Conservation (phyloP, 352 stramenopile species). For the Poterioochromonas sp. region DNA sequence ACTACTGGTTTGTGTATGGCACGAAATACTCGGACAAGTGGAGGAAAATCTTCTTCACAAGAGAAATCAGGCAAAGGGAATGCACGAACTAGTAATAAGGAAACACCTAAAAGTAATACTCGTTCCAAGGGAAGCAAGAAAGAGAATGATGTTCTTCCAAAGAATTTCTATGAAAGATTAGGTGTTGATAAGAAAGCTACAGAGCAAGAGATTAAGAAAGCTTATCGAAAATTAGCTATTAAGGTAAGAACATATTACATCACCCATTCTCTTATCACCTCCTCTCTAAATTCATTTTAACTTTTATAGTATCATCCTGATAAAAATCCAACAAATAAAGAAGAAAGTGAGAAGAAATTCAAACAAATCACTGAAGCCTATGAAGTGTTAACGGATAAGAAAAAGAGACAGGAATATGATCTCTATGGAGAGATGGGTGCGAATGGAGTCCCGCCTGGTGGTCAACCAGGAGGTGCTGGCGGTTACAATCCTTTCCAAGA, state of each 20-base stretch:
- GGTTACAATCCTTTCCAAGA: background rate
- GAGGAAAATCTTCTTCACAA: no score
- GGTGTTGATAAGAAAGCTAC: constrained; percentile 37
- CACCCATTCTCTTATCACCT: background rate
- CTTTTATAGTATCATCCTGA: constrained; percentile 89
- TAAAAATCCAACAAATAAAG: constrained; percentile 70
- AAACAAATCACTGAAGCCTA: constrained; percentile 80
- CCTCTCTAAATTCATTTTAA: background rate
- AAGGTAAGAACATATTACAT: background rate
- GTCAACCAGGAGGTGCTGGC: background rate
- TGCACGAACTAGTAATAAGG: no score
- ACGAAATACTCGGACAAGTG: no score
- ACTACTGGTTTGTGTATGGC: no score
- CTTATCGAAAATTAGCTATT: constrained; percentile 4
- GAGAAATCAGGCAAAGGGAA: no score
- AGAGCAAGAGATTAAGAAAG: constrained; percentile 22
- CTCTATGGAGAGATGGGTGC: constrained; percentile 78
- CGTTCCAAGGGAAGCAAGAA: background rate
- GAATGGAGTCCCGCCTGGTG: background rate
- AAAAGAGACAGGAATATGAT: constrained; percentile 85
- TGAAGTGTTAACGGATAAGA: constrained; percentile 83
- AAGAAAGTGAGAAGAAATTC: constrained; percentile 94
- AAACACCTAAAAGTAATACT: no score
- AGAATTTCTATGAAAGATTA: constrained; percentile 1
- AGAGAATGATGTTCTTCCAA: background rate